phyloP scores from a whole-genome alignment of 306 rosid genomes.

The Quillaja saponaria region DNA sequence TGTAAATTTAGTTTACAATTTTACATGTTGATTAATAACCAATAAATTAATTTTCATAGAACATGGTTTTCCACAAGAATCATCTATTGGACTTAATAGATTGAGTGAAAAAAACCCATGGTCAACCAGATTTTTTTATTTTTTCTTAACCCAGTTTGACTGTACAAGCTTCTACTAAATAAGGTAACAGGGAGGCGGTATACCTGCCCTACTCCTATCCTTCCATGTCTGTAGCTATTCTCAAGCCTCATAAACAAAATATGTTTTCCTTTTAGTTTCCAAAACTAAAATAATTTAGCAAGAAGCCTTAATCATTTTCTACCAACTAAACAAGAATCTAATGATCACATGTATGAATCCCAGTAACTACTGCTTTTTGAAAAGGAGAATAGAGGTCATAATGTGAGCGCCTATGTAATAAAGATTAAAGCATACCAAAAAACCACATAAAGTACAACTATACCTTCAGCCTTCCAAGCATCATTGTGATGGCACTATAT shows the following conservation, averaged over 20 bases:
- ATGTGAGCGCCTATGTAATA: slow-evolving; percentile 4
- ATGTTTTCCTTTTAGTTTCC: not conserved
- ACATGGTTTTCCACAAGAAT: not conserved
- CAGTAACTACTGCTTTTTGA: not conserved
- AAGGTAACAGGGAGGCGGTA: too few relatives aligned
- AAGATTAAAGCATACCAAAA: slow-evolving; percentile 9
- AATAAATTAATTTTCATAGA: too few relatives aligned
- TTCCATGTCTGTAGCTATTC: not conserved
- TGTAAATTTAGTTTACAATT: not conserved
- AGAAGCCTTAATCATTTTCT: not conserved
- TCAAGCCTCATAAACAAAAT: not conserved
- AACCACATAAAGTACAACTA: not conserved
- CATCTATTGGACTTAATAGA: slow-evolving; percentile 1
- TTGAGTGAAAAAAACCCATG: too few relatives aligned
- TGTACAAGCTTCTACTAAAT: too few relatives aligned
- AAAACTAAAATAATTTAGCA: not conserved
- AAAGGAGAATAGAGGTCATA: not conserved
- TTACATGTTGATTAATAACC: too few relatives aligned
- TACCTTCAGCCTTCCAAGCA: slow-evolving; percentile 98
- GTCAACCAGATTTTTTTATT: too few relatives aligned
- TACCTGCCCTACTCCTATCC: too few relatives aligned
- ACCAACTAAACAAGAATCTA: not conserved
- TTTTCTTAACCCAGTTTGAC: too few relatives aligned
- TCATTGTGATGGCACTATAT: slow-evolving; percentile 88
- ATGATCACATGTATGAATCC: not conserved